Percentiles rank a stretch among this genome's conserved stretches.
These are phyloP conservation scores for Zangia roseola DNA, from an alignment of 768 basidiomycete genomes.

Conservation along the genomic window DNA sequence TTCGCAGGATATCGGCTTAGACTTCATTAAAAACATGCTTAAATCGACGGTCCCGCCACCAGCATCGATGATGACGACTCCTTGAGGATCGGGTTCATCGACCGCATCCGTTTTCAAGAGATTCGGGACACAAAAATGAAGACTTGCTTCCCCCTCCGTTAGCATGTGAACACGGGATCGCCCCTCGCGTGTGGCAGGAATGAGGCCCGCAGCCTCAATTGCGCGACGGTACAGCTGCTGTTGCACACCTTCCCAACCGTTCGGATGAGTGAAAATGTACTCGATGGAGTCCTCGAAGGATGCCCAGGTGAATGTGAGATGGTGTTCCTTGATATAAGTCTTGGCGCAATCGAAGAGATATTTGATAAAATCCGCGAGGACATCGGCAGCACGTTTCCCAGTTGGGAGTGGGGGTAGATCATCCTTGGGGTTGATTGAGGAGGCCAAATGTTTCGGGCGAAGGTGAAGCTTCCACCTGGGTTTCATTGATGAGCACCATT, in stretches of 20 bases:
- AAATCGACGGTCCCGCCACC: slow-evolving; percentile 40
- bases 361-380: slow-evolving; percentile 23
- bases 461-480: slow-evolving; percentile 31
- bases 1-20: slow-evolving; percentile 26
- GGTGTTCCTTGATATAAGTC: slow-evolving; percentile 14
- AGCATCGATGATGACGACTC: slow-evolving; percentile 41
- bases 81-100: slow-evolving; percentile 23
- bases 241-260: slow-evolving; percentile 28
- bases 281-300: slow-evolving; percentile 13
- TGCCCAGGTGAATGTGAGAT: slow-evolving; percentile 18
- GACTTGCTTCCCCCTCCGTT: slow-evolving; percentile 21
- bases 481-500: not conserved
- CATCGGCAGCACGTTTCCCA: slow-evolving; percentile 13
- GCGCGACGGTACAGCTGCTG: slow-evolving; percentile 25
- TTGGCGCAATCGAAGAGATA: slow-evolving; percentile 17
- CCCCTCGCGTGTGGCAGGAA: slow-evolving; percentile 12
- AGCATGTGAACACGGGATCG: slow-evolving; percentile 18
- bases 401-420: slow-evolving; percentile 32
- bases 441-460: slow-evolving; percentile 11
- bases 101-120: slow-evolving; percentile 16
- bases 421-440: slow-evolving; percentile 19
- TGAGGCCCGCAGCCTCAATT: slow-evolving; percentile 16
- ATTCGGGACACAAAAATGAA: slow-evolving; percentile 39
- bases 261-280: slow-evolving; percentile 27
- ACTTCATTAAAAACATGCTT: slow-evolving; percentile 34